These are phyloP conservation scores for Backusella psychrophila DNA, from an alignment of 192 early-diverging fungal genomes.

Conservation along the genomic window DNA sequence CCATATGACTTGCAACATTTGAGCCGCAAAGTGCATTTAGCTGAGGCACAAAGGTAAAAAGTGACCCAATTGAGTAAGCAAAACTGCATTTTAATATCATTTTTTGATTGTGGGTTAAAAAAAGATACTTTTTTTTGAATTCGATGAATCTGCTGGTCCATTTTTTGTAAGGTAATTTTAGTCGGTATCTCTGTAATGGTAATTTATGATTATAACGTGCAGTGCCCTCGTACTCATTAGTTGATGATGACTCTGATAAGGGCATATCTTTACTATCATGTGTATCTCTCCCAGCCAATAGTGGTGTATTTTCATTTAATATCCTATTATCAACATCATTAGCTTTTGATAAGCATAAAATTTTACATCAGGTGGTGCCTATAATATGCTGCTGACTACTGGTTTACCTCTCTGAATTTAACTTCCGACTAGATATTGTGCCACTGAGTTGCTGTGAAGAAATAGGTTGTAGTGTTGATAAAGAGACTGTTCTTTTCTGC, in stretches of 20 bases:
- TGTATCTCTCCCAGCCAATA: neutral
- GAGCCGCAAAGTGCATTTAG: constrained; percentile 49
- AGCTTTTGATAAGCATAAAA: neutral
- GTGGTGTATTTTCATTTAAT: neutral
- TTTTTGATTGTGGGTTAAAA: constrained; percentile 13
- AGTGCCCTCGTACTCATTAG: neutral
- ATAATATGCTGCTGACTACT: neutral
- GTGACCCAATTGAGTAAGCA: constrained; percentile 60
- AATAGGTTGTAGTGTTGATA: constrained; percentile 22
- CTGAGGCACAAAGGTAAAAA: constrained; percentile 63
- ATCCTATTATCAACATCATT: neutral
- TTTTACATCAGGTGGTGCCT: neutral
- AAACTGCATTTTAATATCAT: constrained; percentile 56
- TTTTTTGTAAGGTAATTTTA: neutral
- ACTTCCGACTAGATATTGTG: neutral
- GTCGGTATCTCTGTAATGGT: neutral
- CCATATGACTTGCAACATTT: constrained; percentile 58
- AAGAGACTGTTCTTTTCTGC: constrained; percentile 30
- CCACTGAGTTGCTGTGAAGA: neutral
- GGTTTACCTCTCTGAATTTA: neutral
- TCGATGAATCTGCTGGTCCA: neutral
- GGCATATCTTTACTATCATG: neutral
- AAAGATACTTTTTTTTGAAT: neutral
- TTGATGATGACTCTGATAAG: neutral
- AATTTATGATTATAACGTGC: neutral